A percentile compares a stretch with the other conserved stretches of the same genome.
phyloP scores from a whole-genome alignment of 495 filamentous ascomycete species.

The Aspergillus leporis region DNA sequence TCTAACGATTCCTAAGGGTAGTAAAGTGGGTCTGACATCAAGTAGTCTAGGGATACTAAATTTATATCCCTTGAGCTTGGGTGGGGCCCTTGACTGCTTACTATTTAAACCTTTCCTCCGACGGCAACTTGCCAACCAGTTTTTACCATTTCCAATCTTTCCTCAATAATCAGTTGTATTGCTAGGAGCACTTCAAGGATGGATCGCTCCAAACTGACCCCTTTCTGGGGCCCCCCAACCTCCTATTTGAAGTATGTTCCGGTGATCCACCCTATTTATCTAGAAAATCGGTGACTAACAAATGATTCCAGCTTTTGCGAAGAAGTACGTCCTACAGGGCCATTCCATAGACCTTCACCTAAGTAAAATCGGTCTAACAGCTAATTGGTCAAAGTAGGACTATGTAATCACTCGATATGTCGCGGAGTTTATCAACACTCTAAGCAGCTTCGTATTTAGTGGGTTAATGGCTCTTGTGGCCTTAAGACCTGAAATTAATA shows the following conservation, averaged over 20 bases:
- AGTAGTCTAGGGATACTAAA: too few relatives aligned
- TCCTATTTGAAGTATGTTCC: slow-evolving; percentile 14
- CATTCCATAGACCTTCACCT: background rate
- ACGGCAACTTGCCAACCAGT: too few relatives aligned
- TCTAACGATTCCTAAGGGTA: too few relatives aligned
- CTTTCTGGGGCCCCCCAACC: slow-evolving; percentile 20
- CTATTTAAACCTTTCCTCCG: too few relatives aligned
- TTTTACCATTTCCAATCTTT: too few relatives aligned
- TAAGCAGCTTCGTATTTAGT: slow-evolving; percentile 53
- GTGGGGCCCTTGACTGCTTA: too few relatives aligned
- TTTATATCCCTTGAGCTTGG: too few relatives aligned
- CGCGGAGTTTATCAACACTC: slow-evolving; percentile 57
- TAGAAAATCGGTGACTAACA: background rate
- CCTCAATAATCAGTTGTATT: too few relatives aligned
- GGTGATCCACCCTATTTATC: background rate
- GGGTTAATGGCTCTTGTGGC: background rate
- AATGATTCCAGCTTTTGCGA: slow-evolving; percentile 17
- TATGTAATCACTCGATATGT: slow-evolving; percentile 55
- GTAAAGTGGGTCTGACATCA: too few relatives aligned
- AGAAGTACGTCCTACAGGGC: slow-evolving; percentile 11
- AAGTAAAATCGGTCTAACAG: background rate
- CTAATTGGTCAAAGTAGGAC: slow-evolving; percentile 34
- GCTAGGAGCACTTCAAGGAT: slow-evolving; percentile 1
- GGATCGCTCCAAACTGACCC: background rate
- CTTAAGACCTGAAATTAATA: background rate